phyloP scores from a whole-genome alignment of 306 rosid species.

The Ormosia emarginata region DNA sequence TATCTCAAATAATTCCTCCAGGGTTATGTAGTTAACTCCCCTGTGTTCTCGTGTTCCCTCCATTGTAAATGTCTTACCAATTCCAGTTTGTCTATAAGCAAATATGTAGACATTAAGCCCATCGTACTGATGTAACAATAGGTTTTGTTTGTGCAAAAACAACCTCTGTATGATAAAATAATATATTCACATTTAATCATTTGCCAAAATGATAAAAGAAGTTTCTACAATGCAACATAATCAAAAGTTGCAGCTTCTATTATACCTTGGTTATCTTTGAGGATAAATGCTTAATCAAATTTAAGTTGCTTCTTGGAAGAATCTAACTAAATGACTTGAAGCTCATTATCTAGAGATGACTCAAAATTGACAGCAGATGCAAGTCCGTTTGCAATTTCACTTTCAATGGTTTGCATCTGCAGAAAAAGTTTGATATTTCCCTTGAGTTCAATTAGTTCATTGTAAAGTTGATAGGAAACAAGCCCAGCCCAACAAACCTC shows the following conservation, averaged over 20 bases:
- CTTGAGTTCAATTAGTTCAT: conserved; percentile 87
- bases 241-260: neutral
- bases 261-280: conserved; percentile 83
- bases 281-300: conserved; percentile 82
- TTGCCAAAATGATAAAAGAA: neutral
- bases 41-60: conserved; percentile 87
- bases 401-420: conserved; percentile 88
- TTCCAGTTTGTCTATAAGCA: conserved; percentile 98
- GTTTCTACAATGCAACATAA: neutral
- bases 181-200: neutral
- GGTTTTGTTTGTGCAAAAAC: conserved; percentile 84
- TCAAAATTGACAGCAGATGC: conserved; percentile 68
- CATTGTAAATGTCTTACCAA: conserved; percentile 97
- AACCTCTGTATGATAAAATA: conserved; percentile 48
- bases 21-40: conserved; percentile 93
- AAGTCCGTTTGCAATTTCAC: conserved; percentile 54
- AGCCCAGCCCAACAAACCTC: too few relatives aligned
- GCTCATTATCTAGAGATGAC: conserved; percentile 67
- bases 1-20: conserved; percentile 71
- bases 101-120: conserved; percentile 91
- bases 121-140: conserved; percentile 81
- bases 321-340: conserved; percentile 77
- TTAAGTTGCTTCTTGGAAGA: conserved; percentile 85
- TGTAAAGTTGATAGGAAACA: too few relatives aligned
- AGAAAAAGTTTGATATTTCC: conserved; percentile 90